Percentiles rank a stretch among this genome's conserved stretches.
Evolutionary conservation across 2,329 filamentous ascomycete species (phyloP).

Genomic region (Drechslera avenae): DNA sequence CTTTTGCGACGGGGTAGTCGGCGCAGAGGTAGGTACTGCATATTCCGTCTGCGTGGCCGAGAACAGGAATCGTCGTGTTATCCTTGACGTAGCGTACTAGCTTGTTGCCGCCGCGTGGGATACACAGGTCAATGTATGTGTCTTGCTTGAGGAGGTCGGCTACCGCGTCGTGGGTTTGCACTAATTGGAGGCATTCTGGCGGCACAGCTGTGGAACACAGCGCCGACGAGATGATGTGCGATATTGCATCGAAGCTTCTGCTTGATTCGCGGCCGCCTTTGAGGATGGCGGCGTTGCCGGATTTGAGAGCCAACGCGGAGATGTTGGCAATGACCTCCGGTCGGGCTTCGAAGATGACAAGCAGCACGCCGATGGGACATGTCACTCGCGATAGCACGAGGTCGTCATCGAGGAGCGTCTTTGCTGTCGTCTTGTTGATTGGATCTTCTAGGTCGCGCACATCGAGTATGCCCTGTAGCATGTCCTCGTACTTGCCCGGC

Average conservation of each 20-base stretch:
- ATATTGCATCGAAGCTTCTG: slow-evolving; percentile 92
- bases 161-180: slow-evolving; percentile 90
- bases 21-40: slow-evolving; percentile 85
- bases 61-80: slow-evolving; percentile 89
- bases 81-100: slow-evolving; percentile 88
- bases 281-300: slow-evolving; percentile 93
- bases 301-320: slow-evolving; percentile 92
- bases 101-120: slow-evolving; percentile 89
- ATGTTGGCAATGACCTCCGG: slow-evolving; percentile 99
- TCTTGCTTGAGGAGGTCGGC: slow-evolving; percentile 86
- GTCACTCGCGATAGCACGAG: slow-evolving; percentile 85
- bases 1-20: slow-evolving; percentile 74
- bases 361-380: slow-evolving; percentile 93
- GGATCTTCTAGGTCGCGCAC: slow-evolving; percentile 85
- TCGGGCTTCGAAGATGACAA: slow-evolving; percentile 97
- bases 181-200: slow-evolving; percentile 86
- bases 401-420: slow-evolving; percentile 84
- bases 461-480: slow-evolving; percentile 92
- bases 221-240: slow-evolving; percentile 79
- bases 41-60: slow-evolving; percentile 93
- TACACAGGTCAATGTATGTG: slow-evolving; percentile 89
- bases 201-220: slow-evolving; percentile 76
- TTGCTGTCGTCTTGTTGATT: slow-evolving; percentile 80
- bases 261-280: slow-evolving; percentile 97
- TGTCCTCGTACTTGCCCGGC: slow-evolving; percentile 94